phyloP scores from a whole-genome alignment of 306 rosid genomes.

The Rubus parviflorus region DNA sequence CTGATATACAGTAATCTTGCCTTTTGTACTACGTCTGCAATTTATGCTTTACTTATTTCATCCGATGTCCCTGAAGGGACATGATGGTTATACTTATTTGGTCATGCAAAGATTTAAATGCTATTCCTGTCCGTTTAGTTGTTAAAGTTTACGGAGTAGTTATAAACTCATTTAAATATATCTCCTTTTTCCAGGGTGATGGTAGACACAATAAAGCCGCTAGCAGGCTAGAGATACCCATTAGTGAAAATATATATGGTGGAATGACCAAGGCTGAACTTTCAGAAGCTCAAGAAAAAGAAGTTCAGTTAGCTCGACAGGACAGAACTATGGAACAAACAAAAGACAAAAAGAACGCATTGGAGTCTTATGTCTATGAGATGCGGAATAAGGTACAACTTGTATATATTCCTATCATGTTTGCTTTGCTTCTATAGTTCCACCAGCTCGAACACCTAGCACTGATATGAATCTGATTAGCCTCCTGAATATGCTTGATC shows the following conservation, averaged over 20 bases:
- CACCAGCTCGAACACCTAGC: slow-evolving; percentile 21
- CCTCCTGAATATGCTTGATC: background rate
- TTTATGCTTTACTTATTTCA: background rate
- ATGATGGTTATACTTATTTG: background rate
- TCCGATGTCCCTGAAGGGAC: background rate
- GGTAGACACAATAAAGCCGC: slow-evolving; percentile 45
- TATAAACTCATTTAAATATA: slow-evolving; percentile 2
- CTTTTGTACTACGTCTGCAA: background rate
- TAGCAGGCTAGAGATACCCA: slow-evolving; percentile 57
- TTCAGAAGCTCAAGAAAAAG: slow-evolving; percentile 67
- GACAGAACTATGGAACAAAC: slow-evolving; percentile 82
- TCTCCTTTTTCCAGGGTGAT: slow-evolving; percentile 56
- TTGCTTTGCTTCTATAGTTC: slow-evolving; percentile 26
- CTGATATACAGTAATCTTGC: background rate
- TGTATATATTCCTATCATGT: slow-evolving; percentile 19
- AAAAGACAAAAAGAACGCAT: slow-evolving; percentile 79
- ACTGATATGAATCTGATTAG: background rate
- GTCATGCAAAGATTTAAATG: slow-evolving; percentile 1
- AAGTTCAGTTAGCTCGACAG: slow-evolving; percentile 69
- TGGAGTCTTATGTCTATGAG: slow-evolving; percentile 94
- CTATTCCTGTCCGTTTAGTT: background rate
- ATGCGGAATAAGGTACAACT: slow-evolving; percentile 82
- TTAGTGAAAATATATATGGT: slow-evolving; percentile 67
- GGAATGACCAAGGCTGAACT: slow-evolving; percentile 79
- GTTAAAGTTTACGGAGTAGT: background rate